phyloP scores from a whole-genome alignment of 139 green algal species.

The Diplosphaera chodatii region DNA sequence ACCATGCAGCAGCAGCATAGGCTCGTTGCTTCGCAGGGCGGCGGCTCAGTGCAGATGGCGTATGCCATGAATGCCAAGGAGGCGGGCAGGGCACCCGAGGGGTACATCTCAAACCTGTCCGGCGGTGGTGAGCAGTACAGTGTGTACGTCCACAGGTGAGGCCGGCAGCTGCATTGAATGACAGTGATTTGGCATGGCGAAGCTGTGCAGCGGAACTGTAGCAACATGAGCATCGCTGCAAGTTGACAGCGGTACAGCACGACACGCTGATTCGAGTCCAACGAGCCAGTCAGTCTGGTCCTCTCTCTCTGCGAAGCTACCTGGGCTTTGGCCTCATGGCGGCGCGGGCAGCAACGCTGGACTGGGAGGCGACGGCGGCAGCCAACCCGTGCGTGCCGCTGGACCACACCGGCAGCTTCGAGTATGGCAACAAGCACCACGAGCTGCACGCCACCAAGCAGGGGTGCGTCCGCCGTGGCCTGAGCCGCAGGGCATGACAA shows the following conservation, averaged over 20 bases:
- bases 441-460: slow-evolving; percentile 4
- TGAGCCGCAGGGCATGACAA: no score
- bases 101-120: slow-evolving; percentile 62
- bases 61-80: slow-evolving; percentile 68
- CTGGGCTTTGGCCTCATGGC: slow-evolving; percentile 97
- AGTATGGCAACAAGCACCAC: slow-evolving; percentile 52
- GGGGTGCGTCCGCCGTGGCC: background rate
- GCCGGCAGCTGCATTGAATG: background rate
- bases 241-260: no score
- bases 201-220: no score
- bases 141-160: slow-evolving; percentile 91
- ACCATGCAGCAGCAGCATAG: no score
- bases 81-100: slow-evolving; percentile 42
- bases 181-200: no score
- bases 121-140: slow-evolving; percentile 62
- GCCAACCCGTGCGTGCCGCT: slow-evolving; percentile 68
- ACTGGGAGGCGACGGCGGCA: slow-evolving; percentile 14
- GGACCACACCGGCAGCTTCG: slow-evolving; percentile 39
- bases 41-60: slow-evolving; percentile 84
- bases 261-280: no score
- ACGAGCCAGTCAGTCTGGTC: no score
- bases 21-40: slow-evolving; percentile 30
- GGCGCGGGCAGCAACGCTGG: slow-evolving; percentile 78
- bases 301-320: slow-evolving; percentile 53
- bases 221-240: no score